Base-by-base conservation (phyloP, 805 yeast species). In the Isabelozyma heimii region DNA sequence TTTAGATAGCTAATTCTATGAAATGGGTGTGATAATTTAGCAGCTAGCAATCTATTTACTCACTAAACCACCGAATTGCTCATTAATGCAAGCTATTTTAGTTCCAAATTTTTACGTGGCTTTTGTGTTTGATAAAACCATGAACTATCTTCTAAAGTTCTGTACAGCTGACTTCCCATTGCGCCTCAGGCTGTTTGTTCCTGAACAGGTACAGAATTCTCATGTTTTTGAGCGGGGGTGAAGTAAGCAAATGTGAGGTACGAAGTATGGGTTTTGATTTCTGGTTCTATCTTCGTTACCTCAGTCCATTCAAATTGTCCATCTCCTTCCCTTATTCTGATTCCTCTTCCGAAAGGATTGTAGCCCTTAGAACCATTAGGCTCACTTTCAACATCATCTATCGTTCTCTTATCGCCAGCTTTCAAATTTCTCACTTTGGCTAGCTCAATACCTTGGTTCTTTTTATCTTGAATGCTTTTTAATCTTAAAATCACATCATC, bases 321-420 rank as follows among this genome's bases (percentile, higher is more conserved):
- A 60, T 92, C 97, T 47, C 99, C 99, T 69, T 92, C 97, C 57
- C 77, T 80, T 38, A 94, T 79, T 55, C 97, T 80, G 53, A 77
- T 69, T 12, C 98, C 97, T 62, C 83, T 87, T 2, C 99, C 98
- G 73, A 94, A 94, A 5, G 98, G 97, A 64, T 92, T 91, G 67
- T 76, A 91, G 17, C 88, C 87, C 48, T 69, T 68, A 40, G 69
- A 75, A 47, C 67, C 51, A 45, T 51, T 47, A 6, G 51, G 39
- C 24, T 47, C 47, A 41, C 47, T 46, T 2, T 55, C 60, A 15
- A 43, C 50, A 37, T 59, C 63, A 2, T 50, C 56, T 4, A 48
- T 44, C 8, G 51, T 46, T 42, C 65, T 54, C 54, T 63, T 59
- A 30, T 57, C 56, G 4, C 62, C 49, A 39, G 50, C 50, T 58